Evolutionary conservation across 305 asterid species (phyloP), one percentile per base, ranked within the genome.

Genomic region (Fraxinus dipetala): DNA sequence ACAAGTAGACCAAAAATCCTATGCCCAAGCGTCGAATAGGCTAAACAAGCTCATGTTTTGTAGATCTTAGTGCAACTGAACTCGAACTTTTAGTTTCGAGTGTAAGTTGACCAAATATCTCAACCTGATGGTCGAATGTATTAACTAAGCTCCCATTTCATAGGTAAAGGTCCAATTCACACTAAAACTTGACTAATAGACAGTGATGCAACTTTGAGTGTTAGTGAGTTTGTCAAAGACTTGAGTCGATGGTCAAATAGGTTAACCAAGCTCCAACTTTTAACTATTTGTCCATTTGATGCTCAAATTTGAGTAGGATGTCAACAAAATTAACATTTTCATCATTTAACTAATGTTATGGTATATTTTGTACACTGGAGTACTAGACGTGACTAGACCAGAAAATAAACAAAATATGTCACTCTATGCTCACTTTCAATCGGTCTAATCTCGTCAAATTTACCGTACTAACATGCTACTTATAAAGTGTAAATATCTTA

Each of bases 401-500:
- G 18, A 0, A 2, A 45, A 45, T 38, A 16, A 45, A 13, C 56
- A 45, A 45, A 13, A 45, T 4, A 45, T 45, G 56, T 45, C n/a
- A 45, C 56, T 4, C 5, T 4, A 45, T 45, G 13, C 18, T 43
- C 54, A 24, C 31, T 69, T 30, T 10, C 18, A 75, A 18, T 51
- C 5, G 8, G 16, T 13, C 35, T 7, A 13, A 1, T 18, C n/a
- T 8, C 26, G 9, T 9, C 1, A 3, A 45, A 26, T 2, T 34
- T 34, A 1, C 1, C 5, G 22, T 16, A 45, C 18, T 48, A 14
- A 48, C 59, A 4, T 0, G 20, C 59, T 48, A 48, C 61, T 51
- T 51, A 51, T 51, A 51, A 48, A 48, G 2, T 51, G 63, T n/a
- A 2, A 26, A 7, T 35, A 54, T 72, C 90, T 83, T 87, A 93